phyloP scores from a whole-genome alignment of 2,329 filamentous ascomycete genomes.

The Colletotrichum caudatum region DNA sequence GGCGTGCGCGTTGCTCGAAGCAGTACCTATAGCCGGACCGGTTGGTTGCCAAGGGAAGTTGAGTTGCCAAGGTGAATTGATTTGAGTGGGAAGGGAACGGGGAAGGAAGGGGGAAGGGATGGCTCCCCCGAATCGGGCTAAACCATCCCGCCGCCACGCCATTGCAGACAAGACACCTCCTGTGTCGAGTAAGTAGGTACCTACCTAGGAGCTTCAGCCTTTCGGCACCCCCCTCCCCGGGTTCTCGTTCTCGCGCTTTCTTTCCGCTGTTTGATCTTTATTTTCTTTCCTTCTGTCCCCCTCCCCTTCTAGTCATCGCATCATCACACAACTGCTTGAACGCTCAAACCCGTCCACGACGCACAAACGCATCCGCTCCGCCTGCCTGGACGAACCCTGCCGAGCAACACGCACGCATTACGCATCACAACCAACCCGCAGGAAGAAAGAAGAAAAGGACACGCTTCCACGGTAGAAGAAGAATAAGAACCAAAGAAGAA shows the following conservation, averaged over 20 bases:
- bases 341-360: constrained; percentile 27
- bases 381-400: background rate
- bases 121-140: constrained; percentile 16
- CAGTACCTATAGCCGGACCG: too few species aligned
- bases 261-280: background rate
- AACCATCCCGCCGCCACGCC: constrained; percentile 4
- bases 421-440: background rate
- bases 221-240: background rate
- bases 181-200: background rate
- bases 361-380: background rate
- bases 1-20: too few species aligned
- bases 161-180: constrained; percentile 11
- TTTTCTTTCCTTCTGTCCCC: background rate
- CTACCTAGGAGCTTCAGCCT: background rate
- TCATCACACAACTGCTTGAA: background rate
- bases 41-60: too few species aligned
- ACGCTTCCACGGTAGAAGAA: background rate
- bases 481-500: background rate
- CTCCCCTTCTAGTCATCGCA: background rate
- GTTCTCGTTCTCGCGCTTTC: background rate
- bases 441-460: background rate
- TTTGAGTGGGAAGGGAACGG: too few species aligned
- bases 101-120: background rate
- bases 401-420: constrained; percentile 20
- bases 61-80: too few species aligned